Percentiles rank a stretch among this genome's conserved stretches.
phyloP scores from a whole-genome alignment of 176 grass and related monocot species.

The Raddia distichophylla region DNA sequence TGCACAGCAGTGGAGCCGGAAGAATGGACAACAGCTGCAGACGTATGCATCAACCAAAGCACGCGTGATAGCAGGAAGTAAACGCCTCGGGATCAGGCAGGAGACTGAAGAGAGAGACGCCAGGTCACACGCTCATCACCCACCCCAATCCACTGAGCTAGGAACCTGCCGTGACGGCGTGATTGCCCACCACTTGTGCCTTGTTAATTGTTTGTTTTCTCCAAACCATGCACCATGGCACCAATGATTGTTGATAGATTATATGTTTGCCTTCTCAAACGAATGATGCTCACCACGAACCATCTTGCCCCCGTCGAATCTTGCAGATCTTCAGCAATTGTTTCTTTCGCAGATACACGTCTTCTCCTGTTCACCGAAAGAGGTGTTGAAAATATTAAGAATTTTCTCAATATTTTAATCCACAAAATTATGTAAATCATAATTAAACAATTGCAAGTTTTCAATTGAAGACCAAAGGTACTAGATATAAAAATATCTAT shows the following conservation, averaged over 20 bases:
- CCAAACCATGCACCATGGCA: constrained; percentile 1
- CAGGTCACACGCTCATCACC: neutral
- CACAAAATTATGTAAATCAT: no score
- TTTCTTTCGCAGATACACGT: neutral
- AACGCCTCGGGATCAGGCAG: neutral
- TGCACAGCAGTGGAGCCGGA: neutral
- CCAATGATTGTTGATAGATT: constrained; percentile 17
- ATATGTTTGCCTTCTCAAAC: neutral
- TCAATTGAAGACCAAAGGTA: no score
- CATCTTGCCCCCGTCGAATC: neutral
- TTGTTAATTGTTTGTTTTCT: neutral
- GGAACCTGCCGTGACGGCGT: neutral
- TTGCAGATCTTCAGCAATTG: neutral
- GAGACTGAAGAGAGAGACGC: neutral
- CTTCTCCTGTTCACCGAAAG: constrained; percentile 11
- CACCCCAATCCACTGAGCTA: neutral
- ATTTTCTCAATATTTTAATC: no score
- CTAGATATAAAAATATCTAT: no score
- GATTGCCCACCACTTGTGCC: neutral
- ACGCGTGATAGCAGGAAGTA: neutral
- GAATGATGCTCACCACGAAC: neutral
- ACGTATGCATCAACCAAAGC: neutral
- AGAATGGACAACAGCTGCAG: neutral
- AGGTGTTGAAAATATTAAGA: no score
- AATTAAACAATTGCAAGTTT: no score